phyloP scores from a whole-genome alignment of 768 basidiomycete species.

The Psilocybe cyanescens region DNA sequence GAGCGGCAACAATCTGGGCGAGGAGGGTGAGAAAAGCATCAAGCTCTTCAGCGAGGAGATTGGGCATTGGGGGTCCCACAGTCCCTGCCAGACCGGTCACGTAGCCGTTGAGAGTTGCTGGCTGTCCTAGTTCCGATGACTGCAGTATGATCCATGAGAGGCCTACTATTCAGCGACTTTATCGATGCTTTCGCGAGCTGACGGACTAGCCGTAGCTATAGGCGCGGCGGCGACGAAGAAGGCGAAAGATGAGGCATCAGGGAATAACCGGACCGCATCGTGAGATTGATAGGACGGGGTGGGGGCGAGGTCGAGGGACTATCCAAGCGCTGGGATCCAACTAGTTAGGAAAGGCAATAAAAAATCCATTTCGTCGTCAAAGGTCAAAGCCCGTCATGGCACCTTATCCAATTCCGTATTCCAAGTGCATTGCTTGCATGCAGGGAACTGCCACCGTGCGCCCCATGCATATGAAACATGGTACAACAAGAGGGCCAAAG shows the following conservation, averaged over 20 bases:
- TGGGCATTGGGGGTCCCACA: slow-evolving; percentile 10
- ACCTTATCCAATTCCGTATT: slow-evolving; percentile 22
- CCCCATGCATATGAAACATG: slow-evolving; percentile 21
- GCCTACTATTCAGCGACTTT: slow-evolving; percentile 21
- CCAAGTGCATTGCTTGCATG: slow-evolving; percentile 14
- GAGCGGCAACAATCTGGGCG: slow-evolving; percentile 14
- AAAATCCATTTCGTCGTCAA: slow-evolving; percentile 26
- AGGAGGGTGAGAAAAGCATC: slow-evolving; percentile 21
- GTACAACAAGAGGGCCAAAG: slow-evolving; percentile 14
- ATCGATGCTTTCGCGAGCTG: slow-evolving; percentile 19
- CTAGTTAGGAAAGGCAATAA: slow-evolving; percentile 20
- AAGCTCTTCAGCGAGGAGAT: slow-evolving; percentile 22
- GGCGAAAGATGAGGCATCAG: slow-evolving; percentile 7
- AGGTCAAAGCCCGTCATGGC: slow-evolving; percentile 27
- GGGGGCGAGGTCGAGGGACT: slow-evolving; percentile 4
- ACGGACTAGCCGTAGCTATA: slow-evolving; percentile 31
- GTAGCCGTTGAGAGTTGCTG: not conserved
- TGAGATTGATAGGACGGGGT: slow-evolving; percentile 6
- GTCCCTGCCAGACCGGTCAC: slow-evolving; percentile 12
- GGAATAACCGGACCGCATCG: slow-evolving; percentile 11
- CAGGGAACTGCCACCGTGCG: slow-evolving; percentile 19
- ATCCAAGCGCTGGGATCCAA: slow-evolving; percentile 3
- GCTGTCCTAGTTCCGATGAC: slow-evolving; percentile 14
- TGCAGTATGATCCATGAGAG: slow-evolving; percentile 9
- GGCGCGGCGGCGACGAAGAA: slow-evolving; percentile 23